Percentiles rank a stretch among this genome's conserved stretches.
phyloP scores from a whole-genome alignment of 2,329 filamentous ascomycete genomes.

The Cladosporium sp. region DNA sequence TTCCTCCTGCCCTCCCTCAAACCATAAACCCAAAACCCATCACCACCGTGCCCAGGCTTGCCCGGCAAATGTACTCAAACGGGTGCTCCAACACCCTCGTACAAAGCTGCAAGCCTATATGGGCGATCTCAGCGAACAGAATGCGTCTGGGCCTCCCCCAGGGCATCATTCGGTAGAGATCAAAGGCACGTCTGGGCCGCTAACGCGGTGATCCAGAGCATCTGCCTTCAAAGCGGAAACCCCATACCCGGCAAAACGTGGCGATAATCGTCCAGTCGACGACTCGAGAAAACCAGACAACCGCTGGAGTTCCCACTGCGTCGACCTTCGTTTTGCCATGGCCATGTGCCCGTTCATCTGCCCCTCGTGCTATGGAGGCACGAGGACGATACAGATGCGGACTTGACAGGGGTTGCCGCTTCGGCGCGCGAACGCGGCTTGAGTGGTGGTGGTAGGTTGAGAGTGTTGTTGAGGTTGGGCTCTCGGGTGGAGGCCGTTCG shows the following conservation, averaged over 20 bases:
- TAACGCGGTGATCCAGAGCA: background rate
- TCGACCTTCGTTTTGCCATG: background rate
- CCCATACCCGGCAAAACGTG: background rate
- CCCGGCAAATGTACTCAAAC: constrained; percentile 2
- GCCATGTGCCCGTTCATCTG: background rate
- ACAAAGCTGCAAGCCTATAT: constrained; percentile 12
- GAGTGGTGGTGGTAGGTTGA: background rate
- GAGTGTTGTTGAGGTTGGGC: constrained; percentile 6
- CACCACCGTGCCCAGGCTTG: constrained; percentile 6
- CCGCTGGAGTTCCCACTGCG: background rate
- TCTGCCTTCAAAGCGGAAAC: background rate
- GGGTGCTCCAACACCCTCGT: constrained; percentile 13
- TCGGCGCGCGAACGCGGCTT: background rate
- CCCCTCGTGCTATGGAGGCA: background rate
- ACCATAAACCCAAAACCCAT: background rate
- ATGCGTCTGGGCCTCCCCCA: constrained; percentile 1
- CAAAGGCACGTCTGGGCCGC: background rate
- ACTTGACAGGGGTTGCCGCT: constrained; percentile 1
- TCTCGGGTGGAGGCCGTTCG: background rate
- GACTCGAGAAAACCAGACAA: background rate
- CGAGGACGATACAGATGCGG: background rate
- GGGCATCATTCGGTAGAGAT: constrained; percentile 10
- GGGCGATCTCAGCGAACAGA: constrained; percentile 4
- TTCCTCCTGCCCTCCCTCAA: background rate
- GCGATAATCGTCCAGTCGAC: background rate